These are phyloP conservation scores for Conticribra weissflogii DNA, from an alignment of 108 stramenopile genomes.

Conservation along the genomic window DNA sequence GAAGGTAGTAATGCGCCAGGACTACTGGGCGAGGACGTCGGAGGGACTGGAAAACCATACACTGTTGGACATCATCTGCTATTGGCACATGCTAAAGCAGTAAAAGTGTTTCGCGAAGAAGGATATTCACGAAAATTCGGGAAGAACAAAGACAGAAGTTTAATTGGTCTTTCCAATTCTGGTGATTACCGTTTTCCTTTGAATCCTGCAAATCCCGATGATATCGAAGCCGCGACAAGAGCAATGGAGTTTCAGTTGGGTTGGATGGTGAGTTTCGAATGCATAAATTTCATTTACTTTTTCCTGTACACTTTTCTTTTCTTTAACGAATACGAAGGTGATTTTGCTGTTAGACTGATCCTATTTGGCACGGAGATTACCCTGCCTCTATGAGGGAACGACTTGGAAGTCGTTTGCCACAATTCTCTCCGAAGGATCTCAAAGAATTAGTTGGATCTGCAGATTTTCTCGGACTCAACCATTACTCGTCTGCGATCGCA, in stretches of 20 bases:
- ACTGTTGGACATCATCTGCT: slow-evolving; percentile 84
- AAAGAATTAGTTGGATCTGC: slow-evolving; percentile 58
- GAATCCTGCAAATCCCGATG: slow-evolving; percentile 39
- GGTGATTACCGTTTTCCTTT: slow-evolving; percentile 84
- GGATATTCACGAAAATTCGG: slow-evolving; percentile 41
- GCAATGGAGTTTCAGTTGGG: slow-evolving; percentile 88
- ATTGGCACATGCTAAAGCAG: slow-evolving; percentile 88
- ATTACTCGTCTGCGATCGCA: slow-evolving; percentile 77
- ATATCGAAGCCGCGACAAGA: slow-evolving; percentile 78
- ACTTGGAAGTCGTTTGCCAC: slow-evolving; percentile 76
- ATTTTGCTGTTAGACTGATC: slow-evolving; percentile 54
- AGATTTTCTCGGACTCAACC: slow-evolving; percentile 95
- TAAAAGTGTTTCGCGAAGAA: slow-evolving; percentile 65
- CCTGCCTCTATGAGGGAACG: slow-evolving; percentile 73
- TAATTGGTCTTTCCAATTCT: slow-evolving; percentile 85
- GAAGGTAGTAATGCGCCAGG: slow-evolving; percentile 91
- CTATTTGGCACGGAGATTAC: slow-evolving; percentile 83
- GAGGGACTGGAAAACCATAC: slow-evolving; percentile 60
- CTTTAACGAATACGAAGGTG: not conserved
- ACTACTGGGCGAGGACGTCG: slow-evolving; percentile 15
- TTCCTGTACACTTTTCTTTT: not conserved
- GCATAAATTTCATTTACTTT: not conserved
- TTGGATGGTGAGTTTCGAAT: slow-evolving; percentile 61
- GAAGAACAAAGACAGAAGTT: slow-evolving; percentile 44
- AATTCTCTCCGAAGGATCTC: slow-evolving; percentile 72